phyloP scores from a whole-genome alignment of 2,329 filamentous ascomycete genomes.

The Arthrobotrys conoides region DNA sequence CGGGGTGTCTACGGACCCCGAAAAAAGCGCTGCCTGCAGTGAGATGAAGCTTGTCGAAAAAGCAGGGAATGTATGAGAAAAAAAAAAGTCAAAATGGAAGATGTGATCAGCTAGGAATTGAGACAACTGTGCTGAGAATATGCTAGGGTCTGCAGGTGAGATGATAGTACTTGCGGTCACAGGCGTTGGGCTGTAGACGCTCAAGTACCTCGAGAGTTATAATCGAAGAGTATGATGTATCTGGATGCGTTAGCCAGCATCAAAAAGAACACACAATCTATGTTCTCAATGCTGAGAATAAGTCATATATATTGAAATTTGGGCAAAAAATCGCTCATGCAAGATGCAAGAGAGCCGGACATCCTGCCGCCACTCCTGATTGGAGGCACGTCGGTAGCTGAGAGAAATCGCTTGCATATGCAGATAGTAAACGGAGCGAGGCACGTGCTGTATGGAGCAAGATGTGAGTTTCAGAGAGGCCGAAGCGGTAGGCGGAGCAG shows the following conservation, averaged over 20 bases:
- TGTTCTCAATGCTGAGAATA: constrained; percentile 47
- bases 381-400: constrained; percentile 60
- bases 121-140: constrained; percentile 54
- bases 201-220: constrained; percentile 40
- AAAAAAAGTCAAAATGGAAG: constrained; percentile 27
- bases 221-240: constrained; percentile 41
- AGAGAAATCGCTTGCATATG: constrained; percentile 62
- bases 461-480: constrained; percentile 51
- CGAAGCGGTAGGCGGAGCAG: constrained; percentile 47
- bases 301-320: constrained; percentile 57
- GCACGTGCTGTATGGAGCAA: constrained; percentile 60
- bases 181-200: constrained; percentile 28
- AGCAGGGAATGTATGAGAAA: constrained; percentile 40
- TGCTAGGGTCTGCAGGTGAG: constrained; percentile 45
- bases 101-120: constrained; percentile 51
- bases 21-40: constrained; percentile 37
- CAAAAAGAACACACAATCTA: constrained; percentile 41
- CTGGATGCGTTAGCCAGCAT: constrained; percentile 48
- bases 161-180: constrained; percentile 28
- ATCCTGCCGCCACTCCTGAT: constrained; percentile 58
- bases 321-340: constrained; percentile 61
- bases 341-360: constrained; percentile 60
- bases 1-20: constrained; percentile 10
- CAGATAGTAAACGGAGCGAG: constrained; percentile 60
- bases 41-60: constrained; percentile 39